phyloP scores from a whole-genome alignment of 2,329 filamentous ascomycete genomes.

The Phaeosphaeria sp. region DNA sequence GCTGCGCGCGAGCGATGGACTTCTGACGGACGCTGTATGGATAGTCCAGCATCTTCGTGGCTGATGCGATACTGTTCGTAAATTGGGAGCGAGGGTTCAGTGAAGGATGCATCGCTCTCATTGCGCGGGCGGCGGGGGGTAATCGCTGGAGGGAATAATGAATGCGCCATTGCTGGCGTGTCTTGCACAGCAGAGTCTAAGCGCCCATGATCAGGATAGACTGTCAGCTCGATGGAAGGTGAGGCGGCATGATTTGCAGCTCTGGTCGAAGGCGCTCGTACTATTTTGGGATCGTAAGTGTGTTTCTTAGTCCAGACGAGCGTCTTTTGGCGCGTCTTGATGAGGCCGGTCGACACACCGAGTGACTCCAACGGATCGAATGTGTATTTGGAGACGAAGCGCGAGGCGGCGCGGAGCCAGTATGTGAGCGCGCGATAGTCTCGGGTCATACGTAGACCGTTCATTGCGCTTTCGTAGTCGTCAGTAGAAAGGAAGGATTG shows the following conservation, averaged over 20 bases:
- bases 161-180: slow-evolving; percentile 27
- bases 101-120: slow-evolving; percentile 18
- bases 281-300: slow-evolving; percentile 10
- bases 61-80: slow-evolving; percentile 7
- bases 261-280: no score
- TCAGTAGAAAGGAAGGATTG: slow-evolving; percentile 48
- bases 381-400: slow-evolving; percentile 15
- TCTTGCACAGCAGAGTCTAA: slow-evolving; percentile 12
- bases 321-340: slow-evolving; percentile 30
- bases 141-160: slow-evolving; percentile 24
- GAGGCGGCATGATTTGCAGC: neutral
- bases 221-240: slow-evolving; percentile 22
- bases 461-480: slow-evolving; percentile 32
- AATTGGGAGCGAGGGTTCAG: neutral
- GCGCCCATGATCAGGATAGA: slow-evolving; percentile 12
- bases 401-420: slow-evolving; percentile 12
- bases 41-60: slow-evolving; percentile 8
- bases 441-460: slow-evolving; percentile 35
- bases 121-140: slow-evolving; percentile 12
- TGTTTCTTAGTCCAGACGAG: slow-evolving; percentile 27
- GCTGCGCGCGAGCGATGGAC: slow-evolving; percentile 12
- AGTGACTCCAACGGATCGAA: slow-evolving; percentile 22
- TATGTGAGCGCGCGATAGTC: slow-evolving; percentile 26
- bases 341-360: slow-evolving; percentile 14
- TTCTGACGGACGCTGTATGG: slow-evolving; percentile 15